These are phyloP conservation scores for Stevia rebaudiana DNA, from an alignment of 140 eudicot species.

Conservation along the genomic window DNA sequence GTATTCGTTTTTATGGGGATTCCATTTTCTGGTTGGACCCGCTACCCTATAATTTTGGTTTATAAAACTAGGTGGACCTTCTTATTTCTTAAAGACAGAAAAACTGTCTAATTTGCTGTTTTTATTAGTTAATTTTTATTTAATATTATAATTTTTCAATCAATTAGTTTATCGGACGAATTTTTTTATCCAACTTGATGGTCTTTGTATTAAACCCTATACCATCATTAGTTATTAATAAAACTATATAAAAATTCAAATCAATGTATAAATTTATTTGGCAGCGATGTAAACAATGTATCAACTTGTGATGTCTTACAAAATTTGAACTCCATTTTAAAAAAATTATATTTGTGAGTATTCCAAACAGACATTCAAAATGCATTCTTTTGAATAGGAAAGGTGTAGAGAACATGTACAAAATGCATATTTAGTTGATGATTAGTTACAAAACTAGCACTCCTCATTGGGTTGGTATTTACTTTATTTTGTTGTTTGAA, in stretches of 20 bases:
- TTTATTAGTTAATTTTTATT: background rate
- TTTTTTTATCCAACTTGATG: too few species aligned
- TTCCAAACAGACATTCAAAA: background rate
- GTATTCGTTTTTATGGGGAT: slow-evolving; percentile 35
- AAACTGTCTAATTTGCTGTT: too few species aligned
- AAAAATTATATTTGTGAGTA: background rate
- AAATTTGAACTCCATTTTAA: too few species aligned
- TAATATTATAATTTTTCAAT: background rate
- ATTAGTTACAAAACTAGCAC: background rate
- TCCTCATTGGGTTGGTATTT: background rate
- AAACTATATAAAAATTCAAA: background rate
- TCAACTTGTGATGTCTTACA: background rate
- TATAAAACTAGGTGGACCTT: background rate
- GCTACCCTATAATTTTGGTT: background rate
- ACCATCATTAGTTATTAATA: too few species aligned
- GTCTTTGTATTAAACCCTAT: too few species aligned
- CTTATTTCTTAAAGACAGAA: too few species aligned
- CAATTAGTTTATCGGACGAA: background rate
- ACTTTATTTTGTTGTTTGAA: background rate
- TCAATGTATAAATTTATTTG: background rate
- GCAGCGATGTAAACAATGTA: background rate
- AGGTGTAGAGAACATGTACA: background rate
- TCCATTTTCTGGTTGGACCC: slow-evolving; percentile 19
- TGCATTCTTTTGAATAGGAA: background rate
- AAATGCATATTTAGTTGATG: background rate